phyloP scores from a whole-genome alignment of 1,139 yeast species.

The Scheffersomyces titani region DNA sequence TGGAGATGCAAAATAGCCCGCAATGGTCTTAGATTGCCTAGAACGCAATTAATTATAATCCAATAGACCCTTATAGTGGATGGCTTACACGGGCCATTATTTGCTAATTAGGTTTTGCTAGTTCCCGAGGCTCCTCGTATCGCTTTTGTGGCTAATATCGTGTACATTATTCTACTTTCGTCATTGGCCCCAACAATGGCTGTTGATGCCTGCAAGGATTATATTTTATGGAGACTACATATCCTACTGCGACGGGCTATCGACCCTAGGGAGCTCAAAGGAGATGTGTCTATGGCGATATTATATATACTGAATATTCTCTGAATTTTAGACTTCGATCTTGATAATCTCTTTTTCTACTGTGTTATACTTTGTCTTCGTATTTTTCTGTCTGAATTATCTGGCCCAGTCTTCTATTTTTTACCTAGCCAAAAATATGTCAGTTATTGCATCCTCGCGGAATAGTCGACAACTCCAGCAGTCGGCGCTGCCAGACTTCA shows the following conservation, averaged over 20 bases:
- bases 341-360: not conserved
- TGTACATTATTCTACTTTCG: not conserved
- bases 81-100: not conserved
- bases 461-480: not conserved
- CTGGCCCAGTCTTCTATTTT: not conserved
- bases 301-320: no score
- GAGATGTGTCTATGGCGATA: not conserved
- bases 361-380: not conserved
- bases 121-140: not conserved
- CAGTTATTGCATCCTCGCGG: not conserved
- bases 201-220: not conserved
- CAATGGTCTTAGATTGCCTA: no score
- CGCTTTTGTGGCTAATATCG: not conserved
- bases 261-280: not conserved
- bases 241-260: not conserved
- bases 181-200: not conserved
- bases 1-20: no score
- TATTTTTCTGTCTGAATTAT: not conserved
- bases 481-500: conserved; percentile 5
- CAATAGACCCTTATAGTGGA: not conserved
- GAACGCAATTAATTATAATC: no score
- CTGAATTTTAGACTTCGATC: not conserved
- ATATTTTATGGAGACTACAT: not conserved
- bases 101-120: not conserved
- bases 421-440: not conserved